These are phyloP conservation scores for Acacia confusa DNA, from an alignment of 306 rosid species.

Conservation along the genomic window DNA sequence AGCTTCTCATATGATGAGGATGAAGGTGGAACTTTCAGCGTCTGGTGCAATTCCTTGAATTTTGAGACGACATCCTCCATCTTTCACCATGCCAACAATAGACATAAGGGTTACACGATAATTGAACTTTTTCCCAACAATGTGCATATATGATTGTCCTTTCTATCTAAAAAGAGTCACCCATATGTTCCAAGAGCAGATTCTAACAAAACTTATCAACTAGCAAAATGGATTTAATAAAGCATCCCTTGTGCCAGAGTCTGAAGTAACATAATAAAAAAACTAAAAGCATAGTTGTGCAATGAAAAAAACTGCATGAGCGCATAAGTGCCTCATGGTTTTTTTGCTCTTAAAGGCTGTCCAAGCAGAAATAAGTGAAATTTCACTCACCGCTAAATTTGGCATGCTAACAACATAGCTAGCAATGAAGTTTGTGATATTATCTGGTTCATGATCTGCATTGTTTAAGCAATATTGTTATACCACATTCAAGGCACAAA, in stretches of 20 bases:
- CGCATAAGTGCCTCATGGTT: constrained; percentile 41
- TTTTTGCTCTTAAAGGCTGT: constrained; percentile 38
- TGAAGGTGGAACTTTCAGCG: constrained; percentile 62
- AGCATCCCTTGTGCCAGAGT: constrained; percentile 18
- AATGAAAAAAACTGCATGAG: constrained; percentile 42
- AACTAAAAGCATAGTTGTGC: constrained; percentile 25
- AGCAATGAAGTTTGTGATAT: constrained; percentile 60
- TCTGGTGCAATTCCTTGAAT: constrained; percentile 62
- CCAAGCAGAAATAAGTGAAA: constrained; percentile 50
- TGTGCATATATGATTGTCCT: constrained; percentile 20
- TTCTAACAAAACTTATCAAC: constrained; percentile 25
- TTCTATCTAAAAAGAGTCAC: background rate
- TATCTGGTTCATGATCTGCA: constrained; percentile 66
- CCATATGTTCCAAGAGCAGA: background rate
- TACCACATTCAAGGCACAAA: constrained; percentile 9
- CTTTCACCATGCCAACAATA: constrained; percentile 56
- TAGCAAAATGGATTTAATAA: constrained; percentile 18
- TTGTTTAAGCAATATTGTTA: constrained; percentile 34
- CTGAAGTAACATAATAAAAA: constrained; percentile 19
- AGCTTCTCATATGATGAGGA: constrained; percentile 66
- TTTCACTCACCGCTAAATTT: constrained; percentile 74
- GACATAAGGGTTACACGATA: constrained; percentile 8
- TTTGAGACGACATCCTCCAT: constrained; percentile 65
- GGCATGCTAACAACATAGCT: constrained; percentile 72
- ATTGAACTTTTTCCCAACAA: background rate